phyloP scores from a whole-genome alignment of 73 alveolate genomes.

The Tetrahymena elliotti region DNA sequence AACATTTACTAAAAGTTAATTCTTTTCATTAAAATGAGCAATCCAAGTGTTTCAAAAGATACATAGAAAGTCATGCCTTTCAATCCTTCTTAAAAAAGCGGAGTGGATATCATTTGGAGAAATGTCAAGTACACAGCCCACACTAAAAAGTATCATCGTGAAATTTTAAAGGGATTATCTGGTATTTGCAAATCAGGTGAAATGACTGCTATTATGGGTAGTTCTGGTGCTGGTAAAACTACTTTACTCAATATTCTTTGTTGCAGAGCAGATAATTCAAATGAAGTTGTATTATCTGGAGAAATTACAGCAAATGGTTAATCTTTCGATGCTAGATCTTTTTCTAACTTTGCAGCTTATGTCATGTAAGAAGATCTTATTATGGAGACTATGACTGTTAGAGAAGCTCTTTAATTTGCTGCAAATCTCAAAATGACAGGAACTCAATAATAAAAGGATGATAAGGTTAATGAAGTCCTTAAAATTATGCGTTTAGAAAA shows the following conservation, averaged over 20 bases:
- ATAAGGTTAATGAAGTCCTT: slow-evolving; percentile 4
- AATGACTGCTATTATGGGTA: slow-evolving; percentile 46
- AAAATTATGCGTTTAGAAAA: slow-evolving; percentile 28
- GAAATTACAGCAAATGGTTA: slow-evolving; percentile 9
- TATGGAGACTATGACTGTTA: slow-evolving; percentile 28
- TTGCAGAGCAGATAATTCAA: not conserved
- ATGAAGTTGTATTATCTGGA: slow-evolving; percentile 5
- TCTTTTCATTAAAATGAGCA: not conserved
- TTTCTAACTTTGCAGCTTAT: slow-evolving; percentile 65
- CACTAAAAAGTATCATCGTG: not conserved
- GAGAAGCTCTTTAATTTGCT: slow-evolving; percentile 26
- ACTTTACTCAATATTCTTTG: slow-evolving; percentile 36
- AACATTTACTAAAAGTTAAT: no score
- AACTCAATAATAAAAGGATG: not conserved
- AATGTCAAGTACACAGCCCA: not conserved
- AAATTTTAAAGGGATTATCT: not conserved
- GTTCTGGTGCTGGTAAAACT: slow-evolving; percentile 50
- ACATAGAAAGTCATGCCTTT: not conserved
- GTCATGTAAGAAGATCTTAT: slow-evolving; percentile 60
- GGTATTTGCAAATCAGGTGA: slow-evolving; percentile 30
- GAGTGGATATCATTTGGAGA: not conserved
- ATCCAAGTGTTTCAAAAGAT: not conserved
- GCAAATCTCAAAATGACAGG: slow-evolving; percentile 51
- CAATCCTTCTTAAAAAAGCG: not conserved
- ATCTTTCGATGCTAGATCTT: slow-evolving; percentile 16